Evolutionary conservation across 1,284 basidiomycete species (phyloP).

Genomic region (Cutaneotrichosporon cyanovorans): DNA sequence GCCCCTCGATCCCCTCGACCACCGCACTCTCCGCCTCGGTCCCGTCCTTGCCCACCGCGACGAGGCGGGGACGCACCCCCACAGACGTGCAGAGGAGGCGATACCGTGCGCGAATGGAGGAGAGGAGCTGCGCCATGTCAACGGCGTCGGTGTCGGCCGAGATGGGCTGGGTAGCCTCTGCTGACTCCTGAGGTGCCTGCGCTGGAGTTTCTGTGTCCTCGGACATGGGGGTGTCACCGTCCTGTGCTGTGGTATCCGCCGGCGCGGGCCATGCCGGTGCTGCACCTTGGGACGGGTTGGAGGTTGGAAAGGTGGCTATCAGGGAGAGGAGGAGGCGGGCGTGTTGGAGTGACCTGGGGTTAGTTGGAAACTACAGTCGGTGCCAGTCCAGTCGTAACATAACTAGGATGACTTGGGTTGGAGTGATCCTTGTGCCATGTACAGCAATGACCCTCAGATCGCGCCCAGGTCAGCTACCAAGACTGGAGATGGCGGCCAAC

Average conservation of each 20-base stretch:
- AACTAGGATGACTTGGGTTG: too few relatives aligned
- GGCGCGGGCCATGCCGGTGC: neutral
- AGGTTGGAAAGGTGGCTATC: constrained; percentile 65
- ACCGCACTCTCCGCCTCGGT: constrained; percentile 11
- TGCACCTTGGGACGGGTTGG: constrained; percentile 53
- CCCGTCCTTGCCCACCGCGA: constrained; percentile 15
- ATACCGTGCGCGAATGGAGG: constrained; percentile 80
- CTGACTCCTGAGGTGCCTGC: too few relatives aligned
- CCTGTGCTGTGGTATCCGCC: neutral
- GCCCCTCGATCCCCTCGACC: constrained; percentile 39
- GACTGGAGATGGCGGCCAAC: too few relatives aligned
- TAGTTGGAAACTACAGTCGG: too few relatives aligned
- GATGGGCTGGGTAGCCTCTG: neutral
- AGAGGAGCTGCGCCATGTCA: constrained; percentile 62
- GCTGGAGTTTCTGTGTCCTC: too few relatives aligned
- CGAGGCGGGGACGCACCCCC: constrained; percentile 58
- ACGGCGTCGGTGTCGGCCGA: neutral
- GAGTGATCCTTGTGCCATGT: too few relatives aligned
- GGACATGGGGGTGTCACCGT: neutral
- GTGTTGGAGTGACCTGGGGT: constrained; percentile 51
- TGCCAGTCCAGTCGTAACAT: too few relatives aligned
- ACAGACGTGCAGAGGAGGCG: constrained; percentile 74
- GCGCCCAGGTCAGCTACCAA: too few relatives aligned
- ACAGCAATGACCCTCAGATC: too few relatives aligned
- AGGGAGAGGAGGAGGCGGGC: constrained; percentile 62